Base-by-base conservation (phyloP, 441 rosid genomes). In the Erodium trifolium region DNA sequence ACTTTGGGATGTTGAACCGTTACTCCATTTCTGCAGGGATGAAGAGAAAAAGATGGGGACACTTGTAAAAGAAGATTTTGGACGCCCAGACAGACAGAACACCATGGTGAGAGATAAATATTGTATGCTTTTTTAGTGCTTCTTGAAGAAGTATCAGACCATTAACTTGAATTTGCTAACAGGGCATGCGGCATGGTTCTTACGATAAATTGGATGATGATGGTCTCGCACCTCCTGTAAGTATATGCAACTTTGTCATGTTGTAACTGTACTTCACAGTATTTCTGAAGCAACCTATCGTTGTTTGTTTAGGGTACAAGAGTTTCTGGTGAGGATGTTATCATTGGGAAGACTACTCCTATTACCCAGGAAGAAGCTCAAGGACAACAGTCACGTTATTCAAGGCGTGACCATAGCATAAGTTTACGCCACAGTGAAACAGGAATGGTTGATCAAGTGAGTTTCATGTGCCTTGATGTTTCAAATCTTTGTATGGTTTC, bases 41-140 rank as follows among this genome's bases (percentile, higher is more conserved):
- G 99, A 90, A 84, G 99, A 94, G 88, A 92, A 92, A 85, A 90
- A 92, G 82, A 90, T 94, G 99, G 99, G 99, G 16, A 94, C 98
- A 10, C 98, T 94, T 68, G 96, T 94, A 70, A 94, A 94, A 84
- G 99, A 94, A 79, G 98, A 94, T 81, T 94, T 94, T 71, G 98
- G 98, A 17, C 96, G 90, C 65, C 98, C 99, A 10, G 97, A 92
- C 77, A 86, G 97, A 80, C 79, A 86, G 70, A 88, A 79, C 77
- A 94, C 99, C 43, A 86, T 92, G 99, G 99, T 94, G 68, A 76
- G 72, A 47, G 67, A 19, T 66, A 14, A 63, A 41, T 64, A 75
- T 63, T 43, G 29, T 31, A 49, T 27, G 68, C 5, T 43, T 9
- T 43, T 23, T 17, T 31, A 34, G 47, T 69, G 62, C 65, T 71